Percentiles rank a stretch among this genome's conserved stretches.
Conservation (phyloP, 2,329 filamentous ascomycete genomes). For the Alternaria ethzedia region DNA sequence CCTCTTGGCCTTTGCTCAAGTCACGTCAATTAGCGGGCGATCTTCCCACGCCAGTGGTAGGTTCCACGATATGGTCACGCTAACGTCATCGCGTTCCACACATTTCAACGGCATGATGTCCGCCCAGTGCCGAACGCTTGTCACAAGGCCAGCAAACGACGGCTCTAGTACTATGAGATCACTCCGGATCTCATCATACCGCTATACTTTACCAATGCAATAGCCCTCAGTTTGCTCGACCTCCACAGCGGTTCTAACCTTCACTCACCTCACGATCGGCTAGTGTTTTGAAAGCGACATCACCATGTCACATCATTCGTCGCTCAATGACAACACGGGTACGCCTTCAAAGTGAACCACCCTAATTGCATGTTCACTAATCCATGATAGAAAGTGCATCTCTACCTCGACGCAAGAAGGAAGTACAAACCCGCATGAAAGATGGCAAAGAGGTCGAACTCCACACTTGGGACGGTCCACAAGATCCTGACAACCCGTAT, state of each 20-base stretch:
- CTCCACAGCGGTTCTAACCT: not conserved
- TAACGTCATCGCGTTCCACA: slow-evolving; percentile 9
- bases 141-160: not conserved
- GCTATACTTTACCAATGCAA: not conserved
- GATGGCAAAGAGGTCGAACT: slow-evolving; percentile 33
- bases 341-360: not conserved
- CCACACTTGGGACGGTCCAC: slow-evolving; percentile 29
- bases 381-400: slow-evolving; percentile 1
- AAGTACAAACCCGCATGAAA: slow-evolving; percentile 11
- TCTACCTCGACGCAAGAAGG: not conserved
- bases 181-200: not conserved
- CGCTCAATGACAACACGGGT: slow-evolving; percentile 18
- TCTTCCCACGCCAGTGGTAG: not conserved
- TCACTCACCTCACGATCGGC: not conserved
- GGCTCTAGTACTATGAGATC: slow-evolving; percentile 11
- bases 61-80: slow-evolving; percentile 3
- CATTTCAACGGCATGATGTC: not conserved
- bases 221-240: not conserved
- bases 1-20: not conserved
- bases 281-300: not conserved
- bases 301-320: slow-evolving; percentile 16
- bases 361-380: not conserved
- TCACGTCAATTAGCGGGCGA: not conserved
- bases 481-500: slow-evolving; percentile 36
- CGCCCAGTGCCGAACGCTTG: not conserved